phyloP scores from a whole-genome alignment of 768 basidiomycete species.

The Cantharellus anzutake region DNA sequence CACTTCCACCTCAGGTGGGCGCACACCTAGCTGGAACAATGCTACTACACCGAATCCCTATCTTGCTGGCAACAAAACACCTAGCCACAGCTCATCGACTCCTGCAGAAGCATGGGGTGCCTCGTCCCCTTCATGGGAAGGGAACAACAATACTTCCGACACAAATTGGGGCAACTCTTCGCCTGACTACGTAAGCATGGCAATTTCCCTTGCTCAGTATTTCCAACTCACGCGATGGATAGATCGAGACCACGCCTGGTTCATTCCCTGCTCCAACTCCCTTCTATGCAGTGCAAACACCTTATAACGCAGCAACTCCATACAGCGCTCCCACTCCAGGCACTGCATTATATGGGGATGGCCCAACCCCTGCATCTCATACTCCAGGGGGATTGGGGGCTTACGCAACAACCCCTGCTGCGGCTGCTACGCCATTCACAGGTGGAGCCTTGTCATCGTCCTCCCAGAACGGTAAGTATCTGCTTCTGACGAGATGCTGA shows the following conservation, averaged over 20 bases:
- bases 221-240: not conserved
- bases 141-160: not conserved
- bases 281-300: not conserved
- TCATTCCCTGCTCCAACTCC: not conserved
- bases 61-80: not conserved
- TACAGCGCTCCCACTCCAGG: not conserved
- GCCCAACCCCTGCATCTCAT: not conserved
- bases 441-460: not conserved
- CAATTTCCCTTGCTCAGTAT: not conserved
- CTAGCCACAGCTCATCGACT: not conserved
- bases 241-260: not conserved
- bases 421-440: not conserved
- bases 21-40: slow-evolving; percentile 18
- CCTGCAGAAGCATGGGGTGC: not conserved
- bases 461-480: not conserved
- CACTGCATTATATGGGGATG: not conserved
- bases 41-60: slow-evolving; percentile 13
- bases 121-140: not conserved
- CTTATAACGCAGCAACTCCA: not conserved
- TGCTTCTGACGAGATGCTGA: not conserved
- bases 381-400: not conserved
- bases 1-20: slow-evolving; percentile 13
- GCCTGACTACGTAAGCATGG: not conserved
- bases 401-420: not conserved
- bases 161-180: not conserved